phyloP scores from a whole-genome alignment of 768 basidiomycete genomes.

The Calocybe cyanea region DNA sequence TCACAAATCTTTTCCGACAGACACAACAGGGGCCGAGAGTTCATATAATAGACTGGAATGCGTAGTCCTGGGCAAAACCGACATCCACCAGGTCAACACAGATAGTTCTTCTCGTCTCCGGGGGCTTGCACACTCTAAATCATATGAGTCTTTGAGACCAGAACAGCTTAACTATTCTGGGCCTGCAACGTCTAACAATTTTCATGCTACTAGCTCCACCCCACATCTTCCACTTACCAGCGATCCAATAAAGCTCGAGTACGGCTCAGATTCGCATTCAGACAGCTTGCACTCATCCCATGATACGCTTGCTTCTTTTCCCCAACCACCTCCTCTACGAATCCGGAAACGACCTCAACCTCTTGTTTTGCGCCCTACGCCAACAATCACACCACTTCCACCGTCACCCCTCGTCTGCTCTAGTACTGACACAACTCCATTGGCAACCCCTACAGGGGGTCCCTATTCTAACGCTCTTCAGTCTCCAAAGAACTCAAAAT shows the following conservation, averaged over 20 bases:
- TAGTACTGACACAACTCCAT: conserved; percentile 38
- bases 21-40: neutral
- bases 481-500: conserved; percentile 13
- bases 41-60: neutral
- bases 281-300: neutral
- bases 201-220: conserved; percentile 20
- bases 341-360: conserved; percentile 35
- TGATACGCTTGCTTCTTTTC: conserved; percentile 31
- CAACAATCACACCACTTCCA: conserved; percentile 26
- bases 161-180: conserved; percentile 19
- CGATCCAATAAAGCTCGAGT: neutral
- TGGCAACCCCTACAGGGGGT: conserved; percentile 39
- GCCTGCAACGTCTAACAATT: conserved; percentile 14
- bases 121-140: neutral
- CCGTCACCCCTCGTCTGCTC: conserved; percentile 31
- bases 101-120: neutral
- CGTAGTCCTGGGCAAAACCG: neutral
- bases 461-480: conserved; percentile 12
- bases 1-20: neutral
- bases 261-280: too few relatives aligned
- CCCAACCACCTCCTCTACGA: conserved; percentile 34
- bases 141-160: conserved; percentile 10
- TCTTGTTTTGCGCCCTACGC: conserved; percentile 30
- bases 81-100: neutral
- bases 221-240: conserved; percentile 21